Base-by-base conservation (phyloP, 768 basidiomycete genomes). In the Boletus pseudo-olivaceus region DNA sequence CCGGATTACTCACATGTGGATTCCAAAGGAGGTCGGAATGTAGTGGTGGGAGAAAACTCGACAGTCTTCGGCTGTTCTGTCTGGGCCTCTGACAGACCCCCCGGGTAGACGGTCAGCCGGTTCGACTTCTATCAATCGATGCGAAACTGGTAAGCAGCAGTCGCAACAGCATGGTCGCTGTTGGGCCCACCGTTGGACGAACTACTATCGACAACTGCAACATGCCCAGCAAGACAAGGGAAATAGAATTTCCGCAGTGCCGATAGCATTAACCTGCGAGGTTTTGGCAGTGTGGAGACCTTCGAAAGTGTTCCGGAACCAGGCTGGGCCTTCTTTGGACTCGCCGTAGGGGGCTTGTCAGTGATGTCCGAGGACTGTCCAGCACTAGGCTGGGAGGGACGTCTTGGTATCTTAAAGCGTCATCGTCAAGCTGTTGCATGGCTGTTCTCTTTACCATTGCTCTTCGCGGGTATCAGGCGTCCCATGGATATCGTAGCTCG, bases 371-470 rank as follows among this genome's bases (percentile, higher is more conserved):
- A 10, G 15, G 54, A 54, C 33, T 7, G 15, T 39, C 49, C 60
- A 47, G 41, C 37, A 43, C 47, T 26, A 20, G 42, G 43, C 49
- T 54, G 54, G 32, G 23, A 23, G 23, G 23, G n/a, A 33, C 41
- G n/a, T 10, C 17, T 53, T 35, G 32, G 37, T 41, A 41, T 47
- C 6, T 20, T 33, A 51, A 47, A 39, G 8, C 43, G 34, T 45
- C n/a, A 29, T 45, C 20, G 37, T 58, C 38, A 39, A 32, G 45
- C 50, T 29, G 3, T 40, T 40, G 42, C 40, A 38, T 35, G 51
- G 2, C 26, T 41, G 38, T 65, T 65, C 47, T 66, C 66, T 37
- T 68, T 59, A 23, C 45, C 45, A 42, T 43, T 50, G 32, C 47
- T 27, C 9, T 40, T 59, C 33, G 46, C n/a, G 17, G 37, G 26